Conservation (phyloP, 2,329 filamentous ascomycete genomes). For the Penicillium paneum region DNA sequence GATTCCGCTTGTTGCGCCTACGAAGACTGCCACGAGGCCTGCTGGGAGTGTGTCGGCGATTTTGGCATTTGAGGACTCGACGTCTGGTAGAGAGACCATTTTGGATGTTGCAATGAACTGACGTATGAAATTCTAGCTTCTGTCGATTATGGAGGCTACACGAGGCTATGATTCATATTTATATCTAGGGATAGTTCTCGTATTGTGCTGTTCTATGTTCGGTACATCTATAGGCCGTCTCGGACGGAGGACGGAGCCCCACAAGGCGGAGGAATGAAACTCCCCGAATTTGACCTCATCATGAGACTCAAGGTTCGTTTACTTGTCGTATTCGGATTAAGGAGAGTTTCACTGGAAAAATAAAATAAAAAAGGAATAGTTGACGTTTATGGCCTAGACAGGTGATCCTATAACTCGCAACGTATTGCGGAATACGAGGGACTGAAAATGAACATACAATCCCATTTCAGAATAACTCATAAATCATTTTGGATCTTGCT, state of each 20-base stretch:
- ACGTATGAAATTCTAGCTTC: too few relatives aligned
- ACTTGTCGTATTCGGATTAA: too few relatives aligned
- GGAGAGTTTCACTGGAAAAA: too few relatives aligned
- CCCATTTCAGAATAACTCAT: not conserved
- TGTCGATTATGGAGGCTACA: too few relatives aligned
- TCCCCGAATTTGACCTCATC: not conserved
- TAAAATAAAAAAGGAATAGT: not conserved
- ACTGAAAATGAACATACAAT: not conserved
- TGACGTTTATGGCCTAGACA: not conserved
- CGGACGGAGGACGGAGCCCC: not conserved
- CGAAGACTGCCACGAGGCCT: slow-evolving; percentile 50
- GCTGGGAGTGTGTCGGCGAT: slow-evolving; percentile 29
- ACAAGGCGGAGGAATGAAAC: not conserved
- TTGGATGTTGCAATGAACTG: not conserved
- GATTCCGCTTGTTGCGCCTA: slow-evolving; percentile 52
- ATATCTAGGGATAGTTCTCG: too few relatives aligned
- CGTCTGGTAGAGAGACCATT: slow-evolving; percentile 11
- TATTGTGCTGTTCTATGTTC: not conserved
- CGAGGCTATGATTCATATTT: not conserved
- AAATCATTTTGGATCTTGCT: not conserved
- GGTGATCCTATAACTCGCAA: too few relatives aligned
- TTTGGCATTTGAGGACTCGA: slow-evolving; percentile 11
- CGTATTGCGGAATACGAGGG: not conserved
- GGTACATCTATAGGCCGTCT: not conserved
- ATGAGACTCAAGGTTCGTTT: not conserved